Conservation (phyloP, 2,329 filamentous ascomycete genomes). For the Xylaria sp. region DNA sequence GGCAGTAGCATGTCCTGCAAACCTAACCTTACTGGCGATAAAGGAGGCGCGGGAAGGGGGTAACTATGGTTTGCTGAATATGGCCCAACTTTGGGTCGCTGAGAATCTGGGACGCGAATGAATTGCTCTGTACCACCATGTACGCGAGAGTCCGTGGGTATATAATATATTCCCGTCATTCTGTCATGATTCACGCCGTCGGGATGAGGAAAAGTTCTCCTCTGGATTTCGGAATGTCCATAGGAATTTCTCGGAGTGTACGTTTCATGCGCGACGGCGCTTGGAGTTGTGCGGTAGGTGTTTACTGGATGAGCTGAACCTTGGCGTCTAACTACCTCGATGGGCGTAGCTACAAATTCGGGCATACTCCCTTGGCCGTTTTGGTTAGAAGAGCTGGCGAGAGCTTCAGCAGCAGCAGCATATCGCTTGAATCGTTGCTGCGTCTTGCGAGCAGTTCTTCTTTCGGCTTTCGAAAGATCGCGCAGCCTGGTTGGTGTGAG, state of each 20-base stretch:
- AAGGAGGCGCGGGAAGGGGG: conserved; percentile 32
- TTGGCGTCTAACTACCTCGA: conserved; percentile 40
- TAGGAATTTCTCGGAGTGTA: conserved; percentile 20
- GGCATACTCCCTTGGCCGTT: conserved; percentile 33
- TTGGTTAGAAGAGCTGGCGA: conserved; percentile 40
- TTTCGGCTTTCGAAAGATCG: conserved; percentile 43
- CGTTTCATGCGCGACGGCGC: conserved; percentile 16
- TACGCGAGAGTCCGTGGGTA: conserved; percentile 25
- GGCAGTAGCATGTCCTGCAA: conserved; percentile 48
- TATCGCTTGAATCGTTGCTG: conserved; percentile 50
- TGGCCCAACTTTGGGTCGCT: conserved; percentile 50
- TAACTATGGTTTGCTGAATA: conserved; percentile 32
- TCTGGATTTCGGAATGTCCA: conserved; percentile 21
- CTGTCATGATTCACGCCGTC: conserved; percentile 3
- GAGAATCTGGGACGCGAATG: conserved; percentile 41
- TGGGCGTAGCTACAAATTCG: conserved; percentile 33
- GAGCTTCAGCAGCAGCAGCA: conserved; percentile 48
- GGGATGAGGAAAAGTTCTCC: conserved; percentile 6
- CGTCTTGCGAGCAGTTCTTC: conserved; percentile 44
- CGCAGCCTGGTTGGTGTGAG: conserved; percentile 41
- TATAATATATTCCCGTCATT: conserved; percentile 21
- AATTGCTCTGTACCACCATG: conserved; percentile 37
- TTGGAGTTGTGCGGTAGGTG: conserved; percentile 21
- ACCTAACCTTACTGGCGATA: conserved; percentile 44
- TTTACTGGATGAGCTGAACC: conserved; percentile 33